These are phyloP conservation scores for Spathaspora boniae DNA, from an alignment of 805 yeast species.

Conservation along the genomic window DNA sequence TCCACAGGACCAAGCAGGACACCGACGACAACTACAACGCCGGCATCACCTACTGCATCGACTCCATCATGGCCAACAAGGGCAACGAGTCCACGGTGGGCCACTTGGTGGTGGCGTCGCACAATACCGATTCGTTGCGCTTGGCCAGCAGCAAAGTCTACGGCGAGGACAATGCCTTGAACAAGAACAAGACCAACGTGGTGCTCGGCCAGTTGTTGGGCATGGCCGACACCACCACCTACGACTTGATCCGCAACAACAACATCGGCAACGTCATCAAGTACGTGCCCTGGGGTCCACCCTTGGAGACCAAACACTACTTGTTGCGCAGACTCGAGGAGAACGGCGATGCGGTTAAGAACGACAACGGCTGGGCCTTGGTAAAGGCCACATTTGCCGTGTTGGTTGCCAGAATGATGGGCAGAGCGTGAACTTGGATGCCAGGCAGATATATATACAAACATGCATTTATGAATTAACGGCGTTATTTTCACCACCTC, in stretches of 20 bases:
- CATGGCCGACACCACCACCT: conserved; percentile 89
- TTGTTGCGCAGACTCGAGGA: conserved; percentile 87
- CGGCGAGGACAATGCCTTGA: conserved; percentile 14
- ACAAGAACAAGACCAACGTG: conserved; percentile 50
- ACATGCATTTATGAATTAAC: conserved; percentile 1
- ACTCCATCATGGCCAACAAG: conserved; percentile 47
- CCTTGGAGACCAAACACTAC: conserved; percentile 87
- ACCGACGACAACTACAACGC: conserved; percentile 77
- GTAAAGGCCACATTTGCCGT: conserved; percentile 46
- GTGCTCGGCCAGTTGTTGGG: conserved; percentile 90
- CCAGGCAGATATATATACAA: conserved; percentile 1
- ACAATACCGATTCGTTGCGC: conserved; percentile 75
- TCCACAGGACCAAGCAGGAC: conserved; percentile 70
- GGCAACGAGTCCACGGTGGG: conserved; percentile 53
- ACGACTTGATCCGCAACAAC: conserved; percentile 63
- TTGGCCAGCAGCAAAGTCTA: conserved; percentile 59
- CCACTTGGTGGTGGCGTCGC: conserved; percentile 88
- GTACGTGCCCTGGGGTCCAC: conserved; percentile 98
- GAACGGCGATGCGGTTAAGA: conserved; percentile 91
- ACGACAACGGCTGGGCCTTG: conserved; percentile 76
- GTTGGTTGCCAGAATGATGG: conserved; percentile 23
- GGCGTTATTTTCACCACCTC: no score
- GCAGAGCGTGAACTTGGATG: conserved; percentile 8
- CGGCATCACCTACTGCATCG: conserved; percentile 62
- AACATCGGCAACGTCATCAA: conserved; percentile 76